phyloP scores from a whole-genome alignment of 805 yeast species.

The Yueomyces sinensis region DNA sequence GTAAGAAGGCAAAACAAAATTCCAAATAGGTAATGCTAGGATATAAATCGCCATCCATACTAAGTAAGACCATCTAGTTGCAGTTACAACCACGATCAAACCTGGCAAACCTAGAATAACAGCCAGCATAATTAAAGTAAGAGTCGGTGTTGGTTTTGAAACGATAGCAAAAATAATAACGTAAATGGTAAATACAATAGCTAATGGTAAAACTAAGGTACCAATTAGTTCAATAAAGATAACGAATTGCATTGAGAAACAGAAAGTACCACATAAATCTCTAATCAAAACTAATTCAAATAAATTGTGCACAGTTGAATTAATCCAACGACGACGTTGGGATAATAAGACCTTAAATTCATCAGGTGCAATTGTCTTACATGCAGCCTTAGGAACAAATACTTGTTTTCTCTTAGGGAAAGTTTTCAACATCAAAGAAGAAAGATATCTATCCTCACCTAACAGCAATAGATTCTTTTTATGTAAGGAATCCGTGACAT shows the following conservation, averaged over 20 bases:
- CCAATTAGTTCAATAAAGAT: constrained; percentile 76
- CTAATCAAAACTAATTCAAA: constrained; percentile 75
- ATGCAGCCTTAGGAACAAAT: constrained; percentile 81
- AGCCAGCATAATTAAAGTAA: constrained; percentile 65
- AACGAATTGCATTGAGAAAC: constrained; percentile 90
- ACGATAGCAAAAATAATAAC: constrained; percentile 61
- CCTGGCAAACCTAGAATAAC: constrained; percentile 82
- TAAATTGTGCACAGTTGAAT: constrained; percentile 85
- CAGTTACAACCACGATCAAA: constrained; percentile 64
- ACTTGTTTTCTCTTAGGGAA: constrained; percentile 83
- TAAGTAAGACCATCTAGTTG: constrained; percentile 57
- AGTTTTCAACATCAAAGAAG: constrained; percentile 75
- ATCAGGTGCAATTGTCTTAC: constrained; percentile 86
- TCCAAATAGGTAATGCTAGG: constrained; percentile 85
- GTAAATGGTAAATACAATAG: constrained; percentile 70
- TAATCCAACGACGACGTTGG: constrained; percentile 95
- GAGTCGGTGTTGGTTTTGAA: constrained; percentile 58
- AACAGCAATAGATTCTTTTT: constrained; percentile 70
- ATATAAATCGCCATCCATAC: constrained; percentile 71
- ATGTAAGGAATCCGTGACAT: constrained; percentile 72
- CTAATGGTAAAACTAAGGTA: constrained; percentile 79
- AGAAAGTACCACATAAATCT: constrained; percentile 87
- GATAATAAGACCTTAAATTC: constrained; percentile 66
- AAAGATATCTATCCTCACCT: constrained; percentile 82
- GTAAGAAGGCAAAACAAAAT: constrained; percentile 72